These are phyloP conservation scores for Boletales sp. DNA, from an alignment of 768 basidiomycete genomes.

Conservation along the genomic window DNA sequence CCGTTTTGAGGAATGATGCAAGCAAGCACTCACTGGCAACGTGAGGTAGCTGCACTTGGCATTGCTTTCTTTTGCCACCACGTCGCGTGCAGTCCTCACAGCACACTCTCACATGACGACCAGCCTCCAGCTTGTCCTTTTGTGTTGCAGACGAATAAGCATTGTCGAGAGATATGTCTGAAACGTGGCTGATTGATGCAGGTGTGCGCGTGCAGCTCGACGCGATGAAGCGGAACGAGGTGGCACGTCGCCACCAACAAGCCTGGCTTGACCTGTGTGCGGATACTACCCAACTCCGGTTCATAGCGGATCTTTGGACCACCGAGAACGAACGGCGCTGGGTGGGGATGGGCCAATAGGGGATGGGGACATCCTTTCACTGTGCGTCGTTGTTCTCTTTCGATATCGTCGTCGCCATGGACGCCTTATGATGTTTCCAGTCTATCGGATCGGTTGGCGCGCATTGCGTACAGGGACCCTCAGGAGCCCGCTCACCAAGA, in stretches of 20 bases:
- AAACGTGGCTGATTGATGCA: constrained; percentile 24
- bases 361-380: constrained; percentile 9
- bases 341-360: constrained; percentile 11
- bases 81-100: too few relatives aligned
- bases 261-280: constrained; percentile 51
- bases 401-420: background rate
- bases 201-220: constrained; percentile 20
- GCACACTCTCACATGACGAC: constrained; percentile 1
- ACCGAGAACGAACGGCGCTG: constrained; percentile 24
- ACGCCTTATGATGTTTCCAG: constrained; percentile 21
- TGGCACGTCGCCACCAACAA: too few relatives aligned
- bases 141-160: constrained; percentile 27
- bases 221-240: constrained; percentile 21
- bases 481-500: constrained; percentile 35
- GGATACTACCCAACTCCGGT: constrained; percentile 52
- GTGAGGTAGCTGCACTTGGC: too few relatives aligned
- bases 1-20: too few relatives aligned
- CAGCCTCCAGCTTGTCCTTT: constrained; percentile 29
- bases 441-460: constrained; percentile 36
- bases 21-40: too few relatives aligned
- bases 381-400: constrained; percentile 17
- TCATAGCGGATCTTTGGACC: constrained; percentile 48
- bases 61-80: background rate
- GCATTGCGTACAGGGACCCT: constrained; percentile 32
- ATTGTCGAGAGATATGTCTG: constrained; percentile 27